These are phyloP conservation scores for Polygonum aviculare DNA, from an alignment of 148 eudicot species.

Conservation along the genomic window DNA sequence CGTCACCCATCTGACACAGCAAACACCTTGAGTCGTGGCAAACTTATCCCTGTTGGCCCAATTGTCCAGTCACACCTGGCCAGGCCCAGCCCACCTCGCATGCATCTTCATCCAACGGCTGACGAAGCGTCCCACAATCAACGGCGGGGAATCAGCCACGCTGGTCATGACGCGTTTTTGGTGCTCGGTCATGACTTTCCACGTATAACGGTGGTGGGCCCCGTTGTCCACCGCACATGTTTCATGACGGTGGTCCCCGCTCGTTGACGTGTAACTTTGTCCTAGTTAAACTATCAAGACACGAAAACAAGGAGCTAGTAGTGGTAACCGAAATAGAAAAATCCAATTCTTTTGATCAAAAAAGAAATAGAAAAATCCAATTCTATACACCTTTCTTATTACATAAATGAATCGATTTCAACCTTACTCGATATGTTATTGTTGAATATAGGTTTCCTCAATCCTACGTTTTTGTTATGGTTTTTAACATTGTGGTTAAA, in stretches of 20 bases:
- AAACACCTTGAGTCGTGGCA: neutral
- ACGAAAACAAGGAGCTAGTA: too few species aligned
- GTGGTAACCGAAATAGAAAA: too few species aligned
- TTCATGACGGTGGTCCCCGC: neutral
- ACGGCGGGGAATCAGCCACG: slow-evolving; percentile 1
- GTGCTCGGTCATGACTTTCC: neutral
- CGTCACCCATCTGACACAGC: neutral
- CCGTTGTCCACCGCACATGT: neutral
- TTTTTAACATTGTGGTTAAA: too few species aligned
- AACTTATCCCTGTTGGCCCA: neutral
- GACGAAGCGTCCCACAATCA: neutral
- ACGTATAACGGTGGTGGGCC: neutral
- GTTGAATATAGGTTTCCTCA: too few species aligned
- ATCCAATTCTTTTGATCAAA: too few species aligned
- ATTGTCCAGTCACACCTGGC: neutral
- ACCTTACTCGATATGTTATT: too few species aligned
- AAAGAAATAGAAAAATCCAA: too few species aligned
- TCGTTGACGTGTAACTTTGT: neutral
- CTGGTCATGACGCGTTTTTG: neutral
- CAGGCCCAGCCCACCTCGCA: neutral
- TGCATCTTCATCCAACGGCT: slow-evolving; percentile 6
- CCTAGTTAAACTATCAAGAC: neutral
- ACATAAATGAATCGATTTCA: too few species aligned
- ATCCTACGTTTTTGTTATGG: too few species aligned
- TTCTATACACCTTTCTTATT: too few species aligned